phyloP scores from a whole-genome alignment of 495 filamentous ascomycete genomes.

The Pseudevernia furfuracea region DNA sequence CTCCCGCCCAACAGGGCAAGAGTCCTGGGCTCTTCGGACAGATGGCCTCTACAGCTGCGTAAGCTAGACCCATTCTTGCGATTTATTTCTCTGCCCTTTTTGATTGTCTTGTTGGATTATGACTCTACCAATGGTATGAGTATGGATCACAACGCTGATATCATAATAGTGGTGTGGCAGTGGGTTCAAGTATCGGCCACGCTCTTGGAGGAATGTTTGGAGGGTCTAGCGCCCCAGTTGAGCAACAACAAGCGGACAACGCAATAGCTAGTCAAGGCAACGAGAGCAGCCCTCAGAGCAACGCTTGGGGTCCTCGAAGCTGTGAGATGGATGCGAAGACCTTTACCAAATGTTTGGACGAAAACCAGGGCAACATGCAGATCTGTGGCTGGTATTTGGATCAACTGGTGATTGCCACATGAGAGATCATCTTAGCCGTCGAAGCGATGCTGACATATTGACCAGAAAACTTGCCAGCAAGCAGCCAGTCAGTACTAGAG shows the following conservation, averaged over 20 bases:
- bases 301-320: constrained; percentile 44
- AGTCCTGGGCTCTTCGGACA: constrained; percentile 67
- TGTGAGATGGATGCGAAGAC: constrained; percentile 72
- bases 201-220: constrained; percentile 82
- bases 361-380: constrained; percentile 85
- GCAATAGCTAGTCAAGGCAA: constrained; percentile 37
- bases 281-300: constrained; percentile 43
- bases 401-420: constrained; percentile 56
- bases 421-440: constrained; percentile 8
- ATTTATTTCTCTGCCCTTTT: constrained; percentile 9
- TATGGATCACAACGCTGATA: constrained; percentile 17
- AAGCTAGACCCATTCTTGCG: constrained; percentile 32
- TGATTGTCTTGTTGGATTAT: neutral
- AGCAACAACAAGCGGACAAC: constrained; percentile 45
- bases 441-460: constrained; percentile 19
- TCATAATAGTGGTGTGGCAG: constrained; percentile 72
- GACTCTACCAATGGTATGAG: constrained; percentile 17
- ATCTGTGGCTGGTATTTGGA: constrained; percentile 98
- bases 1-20: constrained; percentile 44
- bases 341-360: constrained; percentile 93
- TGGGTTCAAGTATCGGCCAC: constrained; percentile 91
- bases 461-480: constrained; percentile 84
- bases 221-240: constrained; percentile 47
- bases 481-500: constrained; percentile 78
- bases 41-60: constrained; percentile 84